Evolutionary conservation across 805 yeast genomes (phyloP).

Genomic region (Scheffersomyces stipitis): DNA sequence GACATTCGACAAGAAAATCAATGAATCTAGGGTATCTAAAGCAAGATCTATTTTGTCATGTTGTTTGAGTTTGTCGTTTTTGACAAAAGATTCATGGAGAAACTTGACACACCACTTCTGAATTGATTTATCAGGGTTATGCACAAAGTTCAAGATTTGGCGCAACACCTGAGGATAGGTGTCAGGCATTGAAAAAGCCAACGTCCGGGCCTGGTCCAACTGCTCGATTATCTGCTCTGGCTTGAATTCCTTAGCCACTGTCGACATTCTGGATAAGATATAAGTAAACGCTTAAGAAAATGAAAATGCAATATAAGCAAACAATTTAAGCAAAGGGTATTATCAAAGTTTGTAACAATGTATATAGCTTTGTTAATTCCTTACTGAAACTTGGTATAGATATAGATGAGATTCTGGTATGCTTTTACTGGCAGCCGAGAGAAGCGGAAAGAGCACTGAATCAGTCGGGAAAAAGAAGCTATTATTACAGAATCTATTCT

Average conservation of each 20-base stretch:
- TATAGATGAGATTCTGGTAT: too few relatives aligned
- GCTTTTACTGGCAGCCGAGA: too few relatives aligned
- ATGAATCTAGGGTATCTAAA: slow-evolving; percentile 36
- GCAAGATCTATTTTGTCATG: slow-evolving; percentile 39
- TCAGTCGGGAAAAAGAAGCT: too few relatives aligned
- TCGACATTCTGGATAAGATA: too few relatives aligned
- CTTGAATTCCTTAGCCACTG: slow-evolving; percentile 10
- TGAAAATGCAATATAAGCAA: too few relatives aligned
- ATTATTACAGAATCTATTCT: too few relatives aligned
- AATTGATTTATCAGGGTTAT: slow-evolving; percentile 32
- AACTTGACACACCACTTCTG: slow-evolving; percentile 44
- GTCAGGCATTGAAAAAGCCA: slow-evolving; percentile 29
- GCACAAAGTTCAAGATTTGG: slow-evolving; percentile 38
- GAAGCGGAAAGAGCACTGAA: too few relatives aligned
- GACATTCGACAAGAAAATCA: slow-evolving; percentile 26
- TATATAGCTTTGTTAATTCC: too few relatives aligned
- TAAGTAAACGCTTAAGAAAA: too few relatives aligned
- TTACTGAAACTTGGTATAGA: too few relatives aligned
- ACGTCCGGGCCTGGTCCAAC: slow-evolving; percentile 37
- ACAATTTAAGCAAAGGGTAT: too few relatives aligned
- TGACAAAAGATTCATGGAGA: slow-evolving; percentile 35
- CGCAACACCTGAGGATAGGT: slow-evolving; percentile 45
- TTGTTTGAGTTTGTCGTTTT: slow-evolving; percentile 14
- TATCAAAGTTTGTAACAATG: too few relatives aligned
- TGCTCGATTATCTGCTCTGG: slow-evolving; percentile 23